Evolutionary conservation across 169 alveolate species (phyloP), one percentile per base, ranked within the genome.

Genomic region (Cryptosporidium canis): DNA sequence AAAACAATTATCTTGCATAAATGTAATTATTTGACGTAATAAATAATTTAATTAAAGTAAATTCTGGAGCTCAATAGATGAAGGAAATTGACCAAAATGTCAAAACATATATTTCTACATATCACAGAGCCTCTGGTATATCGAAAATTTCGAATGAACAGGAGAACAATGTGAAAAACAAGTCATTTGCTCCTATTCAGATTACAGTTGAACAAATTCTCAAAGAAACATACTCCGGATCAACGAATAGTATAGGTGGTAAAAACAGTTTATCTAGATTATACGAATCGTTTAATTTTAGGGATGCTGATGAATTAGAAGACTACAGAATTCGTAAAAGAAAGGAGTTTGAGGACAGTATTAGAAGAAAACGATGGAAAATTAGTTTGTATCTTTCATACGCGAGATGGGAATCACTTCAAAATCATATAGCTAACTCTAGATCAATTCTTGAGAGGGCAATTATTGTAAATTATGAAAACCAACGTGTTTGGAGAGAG

Each of bases 161-260:
- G n/a, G 93, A 93, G 44, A 43, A 29, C 31, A 61, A 61, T 41
- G 98, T 98, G 39, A 95, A 96, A 92, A 98, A 98, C 91, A 98
- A 97, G 91, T 96, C 96, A 90, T 98, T 99, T 9, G 99, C 99
- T 65, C 98, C 97, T 53, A 96, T 97, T 51, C 99, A 98, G 92
- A 97, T 98, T 55, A 97, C 99, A 18, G 99, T 99, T 24, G 99
- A 98, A 91, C 98, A 98, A 93, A 95, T 98, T 53, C 92, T 98
- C 67, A 94, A 98, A 68, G 99, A 98, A 91, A 66, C 70, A 2
- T 77, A 58, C 24, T 55, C 72, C 7, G 72, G 70, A 58, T 58
- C 56, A 21, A 33, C 55, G 14, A 27, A 77, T 35, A 51, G 18
- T 55, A 31, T 29, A 33, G 84, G 64, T 21, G 63, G 63, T 2